These are phyloP conservation scores for Cyberlindnera sargentensis DNA, from an alignment of 805 yeast species.

Conservation along the genomic window DNA sequence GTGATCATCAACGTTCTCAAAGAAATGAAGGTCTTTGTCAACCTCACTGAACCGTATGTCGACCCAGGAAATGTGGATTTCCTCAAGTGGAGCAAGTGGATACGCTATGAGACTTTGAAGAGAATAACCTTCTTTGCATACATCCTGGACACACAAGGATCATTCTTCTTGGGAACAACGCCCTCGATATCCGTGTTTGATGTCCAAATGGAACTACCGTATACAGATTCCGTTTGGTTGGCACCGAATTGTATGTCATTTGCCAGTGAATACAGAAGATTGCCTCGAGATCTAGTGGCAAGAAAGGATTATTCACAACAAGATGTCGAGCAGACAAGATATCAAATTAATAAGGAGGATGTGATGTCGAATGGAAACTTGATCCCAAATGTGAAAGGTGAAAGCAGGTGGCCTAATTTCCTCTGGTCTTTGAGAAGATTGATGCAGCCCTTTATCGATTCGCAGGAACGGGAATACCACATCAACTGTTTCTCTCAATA, in stretches of 20 bases:
- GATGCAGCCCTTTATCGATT: constrained; percentile 25
- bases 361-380: constrained; percentile 12
- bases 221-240: constrained; percentile 38
- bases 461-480: constrained; percentile 27
- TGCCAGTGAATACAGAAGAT: constrained; percentile 19
- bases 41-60: constrained; percentile 10
- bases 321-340: constrained; percentile 1
- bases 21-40: constrained; percentile 13
- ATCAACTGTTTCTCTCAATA: constrained; percentile 30
- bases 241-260: constrained; percentile 24
- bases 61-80: constrained; percentile 4
- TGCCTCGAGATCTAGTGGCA: constrained; percentile 21
- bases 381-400: constrained; percentile 24
- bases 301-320: constrained; percentile 1
- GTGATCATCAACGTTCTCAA: constrained; percentile 15
- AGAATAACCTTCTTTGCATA: constrained; percentile 36
- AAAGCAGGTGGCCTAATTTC: constrained; percentile 31
- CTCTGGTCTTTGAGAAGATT: constrained; percentile 28
- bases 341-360: constrained; percentile 11
- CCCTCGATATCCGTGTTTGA: constrained; percentile 35
- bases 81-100: constrained; percentile 39
- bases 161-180: constrained; percentile 27
- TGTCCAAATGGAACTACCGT: constrained; percentile 38
- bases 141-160: constrained; percentile 34
- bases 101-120: constrained; percentile 36